Evolutionary conservation across 768 basidiomycete genomes (phyloP), one percentile per base, ranked within the genome.

Genomic region (Phylloporus arenicola): DNA sequence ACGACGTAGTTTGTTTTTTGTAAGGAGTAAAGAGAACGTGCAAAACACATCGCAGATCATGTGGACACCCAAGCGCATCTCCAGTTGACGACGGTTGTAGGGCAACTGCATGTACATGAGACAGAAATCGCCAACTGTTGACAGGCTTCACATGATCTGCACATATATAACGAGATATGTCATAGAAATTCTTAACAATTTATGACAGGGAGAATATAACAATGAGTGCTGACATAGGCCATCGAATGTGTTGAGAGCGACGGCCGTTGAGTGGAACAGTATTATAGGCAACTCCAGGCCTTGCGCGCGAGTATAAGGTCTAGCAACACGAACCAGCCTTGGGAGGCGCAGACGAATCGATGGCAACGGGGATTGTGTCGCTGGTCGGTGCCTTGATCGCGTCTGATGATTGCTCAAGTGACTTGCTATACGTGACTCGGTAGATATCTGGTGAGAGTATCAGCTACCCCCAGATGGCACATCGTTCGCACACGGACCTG

Each of bases 341-440:
- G 58, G 75, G 73, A 39, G 65, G 63, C 25, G 75, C 73, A 58
- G 76, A 79, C 50, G 78, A 69, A 61, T 87, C 84, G 47, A 83
- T 76, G 34, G 81, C 82, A 53, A 98, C 88, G 30, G 80, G 85
- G 72, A 98, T 87, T 49, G 85, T 90, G 67, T 91, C 85, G 50
- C 88, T 91, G 17, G 77, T 74, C 64, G 91, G 70, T 68, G 88
- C 77, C 80, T 84, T 78, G 82, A 87, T 80, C 69, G 85, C 75
- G 73, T 89, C 72, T 64, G 84, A 69, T 67, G 76, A 85, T 57
- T 86, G 84, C 65, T 98, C 95, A 51, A 99, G 84, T 42, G 90
- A 82, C 72, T 95, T 97, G 80, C 83, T 88, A 45, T 95, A 97
- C 34, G 93, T 92, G 68, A 97, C 92, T 64, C 87, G 89, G 78